Evolutionary conservation across 768 basidiomycete genomes (phyloP), one percentile per base, ranked within the genome.

Genomic region (Kwoniella sp.): DNA sequence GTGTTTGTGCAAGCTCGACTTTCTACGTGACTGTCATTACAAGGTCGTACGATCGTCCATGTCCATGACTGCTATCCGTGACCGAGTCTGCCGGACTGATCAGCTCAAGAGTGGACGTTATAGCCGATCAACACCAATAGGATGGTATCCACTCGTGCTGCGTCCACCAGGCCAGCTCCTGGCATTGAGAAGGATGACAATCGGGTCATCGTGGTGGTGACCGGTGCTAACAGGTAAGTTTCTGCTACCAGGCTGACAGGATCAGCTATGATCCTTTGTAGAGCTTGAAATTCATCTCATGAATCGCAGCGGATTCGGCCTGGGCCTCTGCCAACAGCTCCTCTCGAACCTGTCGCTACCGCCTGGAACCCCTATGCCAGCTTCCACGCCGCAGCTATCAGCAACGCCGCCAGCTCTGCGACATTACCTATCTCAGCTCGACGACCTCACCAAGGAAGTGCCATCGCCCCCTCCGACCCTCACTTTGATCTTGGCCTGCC

Each of bases 141-240:
- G 19, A 63, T 63, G 62, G 57, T 60, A 3, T 42, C 62, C 2
- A 60, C 57, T 3, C 51, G 57, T 15, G 50, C 56, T 3, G 17
- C n/a, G 27, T 38, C 40, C 19, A 37, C 28, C 37, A 43, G 32
- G 23, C 20, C 44, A 19, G 40, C 38, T 3, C 29, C 33, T 6
- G 50, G 50, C 0, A 38, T 33, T 12, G 52, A 42, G 23, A 46
- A 25, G 45, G 52, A 64, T 43, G 50, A 58, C 29, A 70, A 69
- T 23, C 25, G 73, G 47, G 59, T 71, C 17, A 67, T 74, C n/a
- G 62, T 58, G 2, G 62, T 70, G 7, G 70, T 76, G 15, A 76
- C 75, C 0, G 75, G 75, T 19, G 70, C 75, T 32, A 76, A 76
- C 48, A 67, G 67, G 73, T 74, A 36, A 50, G 63, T 46, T 17